Base-by-base conservation (phyloP, 371 early-diverging fungal species). In the Mortierella polycephala region DNA sequence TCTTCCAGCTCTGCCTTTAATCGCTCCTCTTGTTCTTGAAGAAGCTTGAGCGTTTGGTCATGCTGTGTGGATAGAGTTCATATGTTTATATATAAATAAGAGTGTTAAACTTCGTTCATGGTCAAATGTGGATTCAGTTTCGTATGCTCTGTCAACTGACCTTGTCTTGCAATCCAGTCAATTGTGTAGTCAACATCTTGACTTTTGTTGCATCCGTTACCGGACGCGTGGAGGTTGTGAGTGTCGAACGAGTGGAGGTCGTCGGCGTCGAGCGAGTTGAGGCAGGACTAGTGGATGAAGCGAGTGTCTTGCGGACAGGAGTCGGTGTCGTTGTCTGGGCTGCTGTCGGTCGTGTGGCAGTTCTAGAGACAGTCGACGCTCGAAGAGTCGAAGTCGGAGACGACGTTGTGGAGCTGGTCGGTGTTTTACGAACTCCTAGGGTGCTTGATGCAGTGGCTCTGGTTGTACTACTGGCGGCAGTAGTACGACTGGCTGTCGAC, bases 11-110 rank as follows among this genome's bases (percentile, higher is more conserved):
- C 69, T 11, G 50, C 23, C 57, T 64, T 81, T 60, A 81, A 67
- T 7, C 81, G 70, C n/a, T 74, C 75, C 45, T 81, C 75, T 50
- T 81, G 75, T 44, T 81, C 81, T 53, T 81, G 75, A 11, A 81
- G 69, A 21, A 81, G 62, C 51, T 66, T 67, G 23, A 75, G 71
- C 8, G 75, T 75, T 59, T 74, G 66, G 54, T 74, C 81, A 65
- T 81, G 76, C 75, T 81, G 46, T 81, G 46, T 50, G 13, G 21
- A 21, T 8, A 51, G 16, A 62, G 44, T 49, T 40, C 23, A 20
- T n/a, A 60, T 11, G 41, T 44, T 41, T 11, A 55, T 7, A 42
- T 53, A 18, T 18, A 10, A 40, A 46, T 30, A 30, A 30, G 4
- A 30, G 30, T 30, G 30, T 2, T 2, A 57, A 57, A 51, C n/a